phyloP scores from a whole-genome alignment of 371 early-diverging fungal species.

The Conidiobolus incongruus region DNA sequence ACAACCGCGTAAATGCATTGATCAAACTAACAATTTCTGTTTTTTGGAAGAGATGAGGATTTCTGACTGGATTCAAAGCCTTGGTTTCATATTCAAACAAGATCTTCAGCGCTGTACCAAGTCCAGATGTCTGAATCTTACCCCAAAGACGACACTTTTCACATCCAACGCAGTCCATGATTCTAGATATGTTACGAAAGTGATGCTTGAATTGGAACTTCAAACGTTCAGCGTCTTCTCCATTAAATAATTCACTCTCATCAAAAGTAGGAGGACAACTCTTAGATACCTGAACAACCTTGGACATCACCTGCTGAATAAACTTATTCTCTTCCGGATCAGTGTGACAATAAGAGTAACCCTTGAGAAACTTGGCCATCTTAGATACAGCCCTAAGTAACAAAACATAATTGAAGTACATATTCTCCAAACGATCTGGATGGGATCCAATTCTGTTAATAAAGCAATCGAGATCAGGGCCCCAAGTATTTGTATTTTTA shows the following conservation, averaged over 20 bases:
- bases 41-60: conserved; percentile 35
- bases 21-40: conserved; percentile 82
- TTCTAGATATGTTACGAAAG: conserved; percentile 85
- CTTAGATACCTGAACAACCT: conserved; percentile 26
- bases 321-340: conserved; percentile 19
- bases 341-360: conserved; percentile 38
- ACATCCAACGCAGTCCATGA: conserved; percentile 97
- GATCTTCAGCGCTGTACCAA: conserved; percentile 87
- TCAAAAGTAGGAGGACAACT: conserved; percentile 64
- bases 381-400: conserved; percentile 65
- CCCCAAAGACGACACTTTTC: conserved; percentile 98
- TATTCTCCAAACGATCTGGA: conserved; percentile 82
- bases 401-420: conserved; percentile 66
- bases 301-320: conserved; percentile 14
- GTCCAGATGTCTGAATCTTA: conserved; percentile 46
- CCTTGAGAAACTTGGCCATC: conserved; percentile 46
- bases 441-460: conserved; percentile 59
- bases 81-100: conserved; percentile 71
- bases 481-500: conserved; percentile 28
- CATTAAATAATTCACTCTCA: conserved; percentile 59
- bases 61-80: conserved; percentile 20
- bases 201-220: conserved; percentile 68
- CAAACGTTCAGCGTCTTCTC: conserved; percentile 21
- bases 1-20: conserved; percentile 71
- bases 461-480: conserved; percentile 75